phyloP scores from a whole-genome alignment of 2,329 filamentous ascomycete species.

The Hymenoscyphus scutula region DNA sequence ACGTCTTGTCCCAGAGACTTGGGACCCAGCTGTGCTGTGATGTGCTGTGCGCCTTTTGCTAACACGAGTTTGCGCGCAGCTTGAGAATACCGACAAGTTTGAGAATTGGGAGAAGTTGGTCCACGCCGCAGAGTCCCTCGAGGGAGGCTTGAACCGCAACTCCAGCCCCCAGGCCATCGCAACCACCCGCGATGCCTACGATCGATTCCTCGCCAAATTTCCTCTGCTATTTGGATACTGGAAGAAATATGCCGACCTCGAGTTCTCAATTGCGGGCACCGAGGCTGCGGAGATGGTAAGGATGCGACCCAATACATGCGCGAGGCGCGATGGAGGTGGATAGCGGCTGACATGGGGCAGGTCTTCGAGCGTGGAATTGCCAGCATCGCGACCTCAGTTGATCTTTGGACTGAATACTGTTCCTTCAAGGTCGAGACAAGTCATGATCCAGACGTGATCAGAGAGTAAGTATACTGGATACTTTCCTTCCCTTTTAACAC shows the following conservation, averaged over 20 bases:
- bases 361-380: slow-evolving; percentile 94
- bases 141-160: slow-evolving; percentile 93
- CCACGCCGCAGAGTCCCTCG: slow-evolving; percentile 75
- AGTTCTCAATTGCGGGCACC: slow-evolving; percentile 94
- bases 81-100: slow-evolving; percentile 78
- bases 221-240: slow-evolving; percentile 96
- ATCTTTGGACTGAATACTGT: slow-evolving; percentile 97
- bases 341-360: slow-evolving; percentile 46
- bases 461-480: slow-evolving; percentile 92
- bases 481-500: slow-evolving; percentile 65
- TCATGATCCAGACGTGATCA: slow-evolving; percentile 89
- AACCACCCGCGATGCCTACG: slow-evolving; percentile 82
- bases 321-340: slow-evolving; percentile 9
- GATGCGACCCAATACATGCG: slow-evolving; percentile 8
- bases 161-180: slow-evolving; percentile 92
- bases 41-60: too few species aligned
- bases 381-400: slow-evolving; percentile 88
- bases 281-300: slow-evolving; percentile 95
- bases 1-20: slow-evolving; percentile 40
- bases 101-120: slow-evolving; percentile 94
- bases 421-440: slow-evolving; percentile 97
- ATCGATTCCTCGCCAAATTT: slow-evolving; percentile 91
- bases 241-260: slow-evolving; percentile 98
- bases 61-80: slow-evolving; percentile 22
- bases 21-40: not conserved